Evolutionary conservation across 2,329 filamentous ascomycete genomes (phyloP), one percentile per base, ranked within the genome.

Genomic region (Pyrenophora seminiperda): DNA sequence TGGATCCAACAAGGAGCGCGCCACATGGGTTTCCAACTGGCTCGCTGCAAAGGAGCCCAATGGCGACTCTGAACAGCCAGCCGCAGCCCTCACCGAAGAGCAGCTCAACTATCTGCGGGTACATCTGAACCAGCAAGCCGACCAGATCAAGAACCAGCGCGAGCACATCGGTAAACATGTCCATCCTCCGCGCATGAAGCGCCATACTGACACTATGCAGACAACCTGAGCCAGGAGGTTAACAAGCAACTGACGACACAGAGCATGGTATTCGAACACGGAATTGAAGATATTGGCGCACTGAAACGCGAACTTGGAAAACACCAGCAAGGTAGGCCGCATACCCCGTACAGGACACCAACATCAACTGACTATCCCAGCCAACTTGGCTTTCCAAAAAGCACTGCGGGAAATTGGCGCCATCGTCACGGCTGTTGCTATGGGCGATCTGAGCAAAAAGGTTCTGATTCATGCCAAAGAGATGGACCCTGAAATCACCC

Each of bases 381-480:
- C 95, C 70, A 99, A 99, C 75, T 87, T 96, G 75, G 95, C 94
- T 63, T 99, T 97, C 82, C 92, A 97, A 72, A 97, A 97, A 75
- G 94, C 94, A 9, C 78, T 99, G 27, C 86, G 92, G 58, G 94
- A 99, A 74, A 97, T 99, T 62, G 94, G 94, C 63, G 94, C 93
- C 70, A 97, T 99, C 64, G 90, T 97, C 66, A 97, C 94, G 17
- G 92, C 93, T 56, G 94, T 97, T 61, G 94, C 93, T 49, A 90
- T 91, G 66, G 93, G 93, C 75, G 93, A 97, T 71, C 81, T 97
- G 54, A 96, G 91, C 73, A 97, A 96, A 81, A 96, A 96, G 77
- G 93, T 97, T 57, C 85, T 93, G 67, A 95, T 97, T 73, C 94
- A 97, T 71, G 89, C 90, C 3, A 88, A 95, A 61, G 93, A 97